Percentiles rank a stretch among this genome's conserved stretches.
Conservation (phyloP, 306 rosid species). For the barrel medic (Medicago truncatula) region MtrunA17r5.0-ANR NC_053048.1:51933001-51933500, state of each 20-base stretch:
- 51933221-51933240: conserved; percentile 99
- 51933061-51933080: conserved; percentile 15
- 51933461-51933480: conserved; percentile 95
- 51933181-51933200: conserved; percentile 90
- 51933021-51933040: background rate
- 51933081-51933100: conserved; percentile 12
- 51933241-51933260: conserved; percentile 88
- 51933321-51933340: no score
- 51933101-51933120: background rate
- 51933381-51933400: conserved; percentile 45
- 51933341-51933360: no score
- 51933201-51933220: conserved; percentile 96
- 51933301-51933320: background rate
- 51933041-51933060: conserved; percentile 6
- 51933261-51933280: conserved; percentile 30
- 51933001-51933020: no score
- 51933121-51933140: conserved; percentile 14
- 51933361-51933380: background rate
- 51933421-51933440: conserved; percentile 88
- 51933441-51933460: conserved; percentile 97
- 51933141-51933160: conserved; percentile 32
- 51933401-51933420: conserved; percentile 48
- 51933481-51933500: conserved; percentile 33
- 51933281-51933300: conserved; percentile 28
- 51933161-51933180: conserved; percentile 95